These are phyloP conservation scores for Massarina eburnea DNA, from an alignment of 2,329 filamentous ascomycete species.

Conservation along the genomic window DNA sequence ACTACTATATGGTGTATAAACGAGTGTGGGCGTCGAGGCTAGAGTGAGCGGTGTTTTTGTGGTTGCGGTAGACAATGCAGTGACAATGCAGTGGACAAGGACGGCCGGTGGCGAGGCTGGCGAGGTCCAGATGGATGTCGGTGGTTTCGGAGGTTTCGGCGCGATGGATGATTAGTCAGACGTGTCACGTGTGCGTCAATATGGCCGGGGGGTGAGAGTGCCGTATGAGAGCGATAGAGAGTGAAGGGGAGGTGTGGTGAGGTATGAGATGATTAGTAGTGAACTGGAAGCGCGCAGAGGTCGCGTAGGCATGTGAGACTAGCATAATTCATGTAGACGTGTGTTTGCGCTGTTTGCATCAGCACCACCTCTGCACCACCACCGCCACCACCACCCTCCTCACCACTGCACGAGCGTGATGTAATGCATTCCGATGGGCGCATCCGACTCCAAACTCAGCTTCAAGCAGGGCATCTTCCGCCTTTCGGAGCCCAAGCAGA, in stretches of 20 bases:
- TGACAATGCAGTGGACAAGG: too few relatives aligned
- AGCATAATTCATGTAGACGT: background rate
- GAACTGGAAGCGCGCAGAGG: background rate
- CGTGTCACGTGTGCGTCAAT: too few relatives aligned
- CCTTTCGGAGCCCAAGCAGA: slow-evolving; percentile 87
- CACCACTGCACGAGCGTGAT: slow-evolving; percentile 14
- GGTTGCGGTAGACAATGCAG: background rate
- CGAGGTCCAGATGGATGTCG: too few relatives aligned
- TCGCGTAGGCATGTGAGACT: slow-evolving; percentile 27
- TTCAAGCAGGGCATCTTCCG: slow-evolving; percentile 99
- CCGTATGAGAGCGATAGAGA: too few relatives aligned
- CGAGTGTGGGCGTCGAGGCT: background rate
- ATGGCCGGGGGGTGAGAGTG: too few relatives aligned
- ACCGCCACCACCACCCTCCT: background rate
- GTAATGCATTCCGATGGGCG: slow-evolving; percentile 70
- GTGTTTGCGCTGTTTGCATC: slow-evolving; percentile 23
- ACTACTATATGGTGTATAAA: slow-evolving; percentile 36
- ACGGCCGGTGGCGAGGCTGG: too few relatives aligned
- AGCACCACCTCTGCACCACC: background rate
- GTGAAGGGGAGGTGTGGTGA: too few relatives aligned
- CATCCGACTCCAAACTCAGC: slow-evolving; percentile 96
- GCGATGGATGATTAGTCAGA: too few relatives aligned
- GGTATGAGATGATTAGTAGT: too few relatives aligned
- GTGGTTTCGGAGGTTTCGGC: too few relatives aligned
- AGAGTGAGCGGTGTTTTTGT: background rate